A percentile compares a stretch with the other conserved stretches of the same genome.
Conservation (phyloP, 768 basidiomycete genomes). For the Mycena kentingensis region DNA sequence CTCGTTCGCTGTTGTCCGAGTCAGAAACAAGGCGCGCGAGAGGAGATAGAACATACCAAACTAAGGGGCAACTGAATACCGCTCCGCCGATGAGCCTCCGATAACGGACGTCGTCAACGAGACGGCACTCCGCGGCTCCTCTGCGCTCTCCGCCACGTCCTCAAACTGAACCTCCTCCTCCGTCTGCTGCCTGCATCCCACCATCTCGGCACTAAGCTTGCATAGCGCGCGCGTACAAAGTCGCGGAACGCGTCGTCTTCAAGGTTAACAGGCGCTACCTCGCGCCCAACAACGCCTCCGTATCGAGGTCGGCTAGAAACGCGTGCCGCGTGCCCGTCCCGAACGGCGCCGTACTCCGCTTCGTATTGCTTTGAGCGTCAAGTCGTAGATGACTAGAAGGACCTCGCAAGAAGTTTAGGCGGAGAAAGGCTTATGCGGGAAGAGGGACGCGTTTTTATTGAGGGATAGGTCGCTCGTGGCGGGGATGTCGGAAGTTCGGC, state of each 20-base stretch:
- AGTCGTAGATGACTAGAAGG: slow-evolving; percentile 90
- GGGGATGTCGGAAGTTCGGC: too few relatives aligned
- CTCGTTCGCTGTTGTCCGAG: slow-evolving; percentile 64
- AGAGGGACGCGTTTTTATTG: slow-evolving; percentile 85
- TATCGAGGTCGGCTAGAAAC: slow-evolving; percentile 70
- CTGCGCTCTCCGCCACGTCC: slow-evolving; percentile 32
- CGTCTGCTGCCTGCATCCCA: slow-evolving; percentile 84
- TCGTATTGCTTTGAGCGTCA: slow-evolving; percentile 60
- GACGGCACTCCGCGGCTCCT: slow-evolving; percentile 37
- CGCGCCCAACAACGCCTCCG: slow-evolving; percentile 68
- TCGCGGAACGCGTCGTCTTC: slow-evolving; percentile 81
- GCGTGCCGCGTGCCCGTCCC: slow-evolving; percentile 52
- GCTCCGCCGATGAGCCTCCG: slow-evolving; percentile 60
- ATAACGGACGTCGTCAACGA: slow-evolving; percentile 34
- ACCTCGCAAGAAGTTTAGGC: slow-evolving; percentile 83
- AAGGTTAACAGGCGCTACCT: slow-evolving; percentile 85
- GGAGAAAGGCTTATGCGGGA: slow-evolving; percentile 85
- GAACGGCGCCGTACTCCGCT: slow-evolving; percentile 33
- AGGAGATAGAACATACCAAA: slow-evolving; percentile 49
- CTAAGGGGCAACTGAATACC: slow-evolving; percentile 85
- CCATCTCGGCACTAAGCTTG: slow-evolving; percentile 88
- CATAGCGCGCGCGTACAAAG: slow-evolving; percentile 79
- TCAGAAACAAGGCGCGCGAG: not conserved
- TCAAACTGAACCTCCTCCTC: slow-evolving; percentile 38
- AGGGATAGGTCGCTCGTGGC: too few relatives aligned